Conservation (phyloP, 2,329 filamentous ascomycete species). For the Colletotrichum sp. region DNA sequence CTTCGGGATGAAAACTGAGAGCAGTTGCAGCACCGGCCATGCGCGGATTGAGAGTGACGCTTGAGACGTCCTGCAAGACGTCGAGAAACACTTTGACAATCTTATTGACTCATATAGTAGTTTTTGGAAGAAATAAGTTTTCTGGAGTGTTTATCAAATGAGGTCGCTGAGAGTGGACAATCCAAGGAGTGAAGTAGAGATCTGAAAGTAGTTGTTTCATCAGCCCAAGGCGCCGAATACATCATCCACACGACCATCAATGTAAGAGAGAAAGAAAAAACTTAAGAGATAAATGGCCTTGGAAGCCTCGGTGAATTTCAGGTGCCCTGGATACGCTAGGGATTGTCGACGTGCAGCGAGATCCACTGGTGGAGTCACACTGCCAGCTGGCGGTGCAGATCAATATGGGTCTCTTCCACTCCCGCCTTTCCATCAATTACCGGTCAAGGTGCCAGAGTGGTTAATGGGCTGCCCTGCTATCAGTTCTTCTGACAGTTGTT, state of each 20-base stretch:
- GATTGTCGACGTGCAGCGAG: neutral
- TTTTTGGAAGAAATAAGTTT: neutral
- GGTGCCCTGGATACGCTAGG: neutral
- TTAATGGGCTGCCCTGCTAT: conserved; percentile 8
- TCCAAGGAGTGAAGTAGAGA: neutral
- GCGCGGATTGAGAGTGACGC: neutral
- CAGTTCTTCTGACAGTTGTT: neutral
- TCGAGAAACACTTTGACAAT: neutral
- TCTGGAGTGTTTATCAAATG: neutral
- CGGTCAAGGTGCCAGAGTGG: neutral
- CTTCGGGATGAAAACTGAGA: neutral
- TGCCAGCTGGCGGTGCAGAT: neutral
- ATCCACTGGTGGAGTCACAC: neutral
- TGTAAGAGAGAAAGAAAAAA: accelerated
- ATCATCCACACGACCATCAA: neutral
- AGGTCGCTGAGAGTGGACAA: neutral
- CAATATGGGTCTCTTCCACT: neutral
- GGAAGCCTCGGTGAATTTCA: accelerated
- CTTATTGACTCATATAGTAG: no score
- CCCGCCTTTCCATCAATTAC: neutral
- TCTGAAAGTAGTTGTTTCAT: accelerated
- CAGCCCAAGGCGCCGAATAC: accelerated
- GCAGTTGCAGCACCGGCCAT: neutral
- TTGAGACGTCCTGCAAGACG: neutral
- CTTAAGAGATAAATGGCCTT: neutral